Evolutionary conservation across 1,284 basidiomycete species (phyloP).

Genomic region (Hypsizygus ulmarius): DNA sequence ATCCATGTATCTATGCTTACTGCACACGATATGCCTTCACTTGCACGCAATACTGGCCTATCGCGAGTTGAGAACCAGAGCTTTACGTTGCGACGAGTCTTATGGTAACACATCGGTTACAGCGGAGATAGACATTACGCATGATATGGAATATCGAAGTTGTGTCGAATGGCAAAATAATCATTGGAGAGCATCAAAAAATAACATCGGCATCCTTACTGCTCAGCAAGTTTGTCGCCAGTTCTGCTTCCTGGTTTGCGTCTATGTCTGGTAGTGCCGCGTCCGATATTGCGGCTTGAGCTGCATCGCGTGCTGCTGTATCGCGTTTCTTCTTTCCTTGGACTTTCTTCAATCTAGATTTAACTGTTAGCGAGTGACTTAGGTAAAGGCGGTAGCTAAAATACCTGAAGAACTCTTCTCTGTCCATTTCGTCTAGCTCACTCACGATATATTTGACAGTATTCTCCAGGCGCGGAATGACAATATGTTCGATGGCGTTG

Average conservation of each 20-base stretch:
- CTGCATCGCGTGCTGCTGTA: conserved; percentile 48
- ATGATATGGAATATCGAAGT: conserved; percentile 17
- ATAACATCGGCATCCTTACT: conserved; percentile 92
- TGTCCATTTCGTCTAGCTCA: conserved; percentile 95
- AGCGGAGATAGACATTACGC: conserved; percentile 19
- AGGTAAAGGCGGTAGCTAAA: conserved; percentile 11
- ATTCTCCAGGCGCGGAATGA: conserved; percentile 95
- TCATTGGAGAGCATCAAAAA: conserved; percentile 50
- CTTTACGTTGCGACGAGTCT: background rate
- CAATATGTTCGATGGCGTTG: conserved; percentile 97
- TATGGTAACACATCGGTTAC: background rate
- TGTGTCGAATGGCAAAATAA: conserved; percentile 20
- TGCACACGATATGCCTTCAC: conserved; percentile 46
- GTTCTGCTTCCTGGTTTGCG: conserved; percentile 34
- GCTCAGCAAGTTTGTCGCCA: conserved; percentile 62
- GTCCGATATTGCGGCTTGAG: conserved; percentile 22
- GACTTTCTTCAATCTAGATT: conserved; percentile 87
- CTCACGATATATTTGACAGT: conserved; percentile 97
- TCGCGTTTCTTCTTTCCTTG: conserved; percentile 97
- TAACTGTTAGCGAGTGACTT: conserved; percentile 5
- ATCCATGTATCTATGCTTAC: conserved; percentile 29
- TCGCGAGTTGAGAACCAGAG: background rate
- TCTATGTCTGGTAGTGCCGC: conserved; percentile 27
- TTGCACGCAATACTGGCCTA: conserved; percentile 9
- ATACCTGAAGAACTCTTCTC: conserved; percentile 95